phyloP scores from a whole-genome alignment of 352 stramenopile species.

The Phytopythium helicoides region DNA sequence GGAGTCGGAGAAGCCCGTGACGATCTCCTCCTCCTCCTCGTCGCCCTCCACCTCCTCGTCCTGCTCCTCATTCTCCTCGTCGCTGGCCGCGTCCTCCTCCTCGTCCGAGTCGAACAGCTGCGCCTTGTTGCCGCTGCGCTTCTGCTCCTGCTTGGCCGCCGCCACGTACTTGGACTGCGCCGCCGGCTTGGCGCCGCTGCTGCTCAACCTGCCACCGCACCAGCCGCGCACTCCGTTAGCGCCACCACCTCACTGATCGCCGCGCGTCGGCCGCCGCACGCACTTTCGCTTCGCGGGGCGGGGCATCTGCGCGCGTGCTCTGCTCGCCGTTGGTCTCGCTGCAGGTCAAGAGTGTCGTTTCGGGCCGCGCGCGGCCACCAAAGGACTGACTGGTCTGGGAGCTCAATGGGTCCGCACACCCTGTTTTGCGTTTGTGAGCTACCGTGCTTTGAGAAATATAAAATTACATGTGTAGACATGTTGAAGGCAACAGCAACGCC shows the following conservation, averaged over 20 bases:
- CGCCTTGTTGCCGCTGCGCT: slow-evolving; percentile 36
- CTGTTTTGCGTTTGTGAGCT: not conserved
- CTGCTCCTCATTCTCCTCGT: slow-evolving; percentile 42
- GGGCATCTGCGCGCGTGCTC: slow-evolving; percentile 46
- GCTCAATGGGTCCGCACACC: not conserved
- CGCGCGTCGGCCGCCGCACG: not conserved
- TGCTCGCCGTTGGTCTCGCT: slow-evolving; percentile 4
- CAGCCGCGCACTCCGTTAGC: too few species aligned
- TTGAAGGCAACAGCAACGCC: slow-evolving; percentile 1
- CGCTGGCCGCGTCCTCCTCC: slow-evolving; percentile 37
- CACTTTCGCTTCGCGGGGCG: slow-evolving; percentile 58
- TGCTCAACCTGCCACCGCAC: slow-evolving; percentile 21
- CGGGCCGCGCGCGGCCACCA: slow-evolving; percentile 17
- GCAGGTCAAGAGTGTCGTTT: slow-evolving; percentile 31
- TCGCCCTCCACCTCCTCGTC: slow-evolving; percentile 54
- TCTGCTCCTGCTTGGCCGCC: slow-evolving; percentile 72
- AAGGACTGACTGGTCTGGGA: slow-evolving; percentile 40
- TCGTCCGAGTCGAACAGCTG: slow-evolving; percentile 75
- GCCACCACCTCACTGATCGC: too few species aligned
- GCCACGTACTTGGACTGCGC: slow-evolving; percentile 71
- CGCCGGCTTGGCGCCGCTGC: slow-evolving; percentile 23
- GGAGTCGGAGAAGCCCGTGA: slow-evolving; percentile 68
- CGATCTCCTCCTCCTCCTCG: slow-evolving; percentile 34
- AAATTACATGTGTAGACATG: slow-evolving; percentile 9
- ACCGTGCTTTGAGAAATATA: slow-evolving; percentile 9